Evolutionary conservation across 495 filamentous ascomycete species (phyloP).

Genomic region (Trichoderma parareesei): DNA sequence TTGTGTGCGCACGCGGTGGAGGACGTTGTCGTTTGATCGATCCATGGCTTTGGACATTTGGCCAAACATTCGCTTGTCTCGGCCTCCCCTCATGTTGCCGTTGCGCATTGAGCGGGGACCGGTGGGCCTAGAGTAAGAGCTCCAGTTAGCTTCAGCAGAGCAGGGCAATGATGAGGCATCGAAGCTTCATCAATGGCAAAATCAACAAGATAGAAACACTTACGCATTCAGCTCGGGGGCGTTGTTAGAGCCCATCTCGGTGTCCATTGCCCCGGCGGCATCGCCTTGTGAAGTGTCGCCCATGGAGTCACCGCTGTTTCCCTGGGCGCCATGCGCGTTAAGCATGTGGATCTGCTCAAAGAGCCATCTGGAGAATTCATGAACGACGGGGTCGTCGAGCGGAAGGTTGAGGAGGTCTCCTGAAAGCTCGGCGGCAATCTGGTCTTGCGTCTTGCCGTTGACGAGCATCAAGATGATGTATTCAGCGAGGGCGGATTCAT

Average conservation of each 20-base stretch:
- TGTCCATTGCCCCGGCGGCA: constrained; percentile 39
- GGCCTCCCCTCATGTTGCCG: constrained; percentile 37
- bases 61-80: constrained; percentile 73
- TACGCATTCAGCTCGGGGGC: constrained; percentile 58
- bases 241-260: constrained; percentile 56
- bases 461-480: constrained; percentile 96
- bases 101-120: constrained; percentile 94
- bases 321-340: constrained; percentile 44
- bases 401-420: constrained; percentile 79
- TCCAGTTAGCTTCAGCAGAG: not conserved
- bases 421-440: constrained; percentile 82
- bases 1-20: constrained; percentile 74
- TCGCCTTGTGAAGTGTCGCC: constrained; percentile 17
- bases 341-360: constrained; percentile 73
- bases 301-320: constrained; percentile 16
- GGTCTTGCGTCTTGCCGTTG: constrained; percentile 83
- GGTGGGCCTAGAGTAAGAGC: constrained; percentile 57
- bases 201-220: constrained; percentile 25
- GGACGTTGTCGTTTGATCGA: constrained; percentile 57
- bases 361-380: constrained; percentile 82
- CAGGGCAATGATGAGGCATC: not conserved
- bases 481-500: constrained; percentile 81
- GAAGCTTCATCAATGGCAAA: not conserved
- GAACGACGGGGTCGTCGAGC: constrained; percentile 72
- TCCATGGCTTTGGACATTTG: constrained; percentile 86